A percentile compares a stretch with the other conserved stretches of the same genome.
Conservation (phyloP, 805 yeast genomes). For the Jamesozyma jinghongensis region DNA sequence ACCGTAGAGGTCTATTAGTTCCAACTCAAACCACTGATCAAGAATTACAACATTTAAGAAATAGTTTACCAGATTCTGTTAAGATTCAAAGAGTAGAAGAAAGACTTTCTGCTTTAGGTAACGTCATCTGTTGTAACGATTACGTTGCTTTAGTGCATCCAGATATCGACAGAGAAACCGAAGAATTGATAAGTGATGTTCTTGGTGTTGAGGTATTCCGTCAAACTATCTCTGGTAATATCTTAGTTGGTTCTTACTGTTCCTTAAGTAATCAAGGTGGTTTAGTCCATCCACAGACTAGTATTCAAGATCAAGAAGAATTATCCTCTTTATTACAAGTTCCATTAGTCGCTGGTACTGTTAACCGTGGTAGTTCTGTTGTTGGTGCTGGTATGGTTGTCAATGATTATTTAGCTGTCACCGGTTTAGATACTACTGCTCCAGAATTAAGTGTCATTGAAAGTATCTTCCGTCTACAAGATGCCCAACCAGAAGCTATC, state of each 20-base stretch:
- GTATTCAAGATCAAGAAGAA: slow-evolving; percentile 97
- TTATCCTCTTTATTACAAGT: slow-evolving; percentile 90
- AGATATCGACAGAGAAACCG: slow-evolving; percentile 98
- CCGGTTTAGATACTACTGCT: slow-evolving; percentile 97
- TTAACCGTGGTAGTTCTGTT: slow-evolving; percentile 94
- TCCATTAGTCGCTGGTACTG: slow-evolving; percentile 97
- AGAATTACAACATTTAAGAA: slow-evolving; percentile 94
- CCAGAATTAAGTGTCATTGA: slow-evolving; percentile 96
- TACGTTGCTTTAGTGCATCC: slow-evolving; percentile 99
- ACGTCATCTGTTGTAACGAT: slow-evolving; percentile 96
- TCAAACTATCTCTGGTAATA: slow-evolving; percentile 98
- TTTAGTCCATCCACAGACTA: slow-evolving; percentile 94
- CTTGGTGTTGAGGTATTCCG: slow-evolving; percentile 98
- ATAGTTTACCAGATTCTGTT: slow-evolving; percentile 89
- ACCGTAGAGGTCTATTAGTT: slow-evolving; percentile 92
- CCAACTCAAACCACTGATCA: slow-evolving; percentile 98
- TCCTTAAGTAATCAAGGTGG: slow-evolving; percentile 96
- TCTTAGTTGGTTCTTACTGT: slow-evolving; percentile 94
- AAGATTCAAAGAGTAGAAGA: slow-evolving; percentile 98
- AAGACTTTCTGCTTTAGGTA: slow-evolving; percentile 92
- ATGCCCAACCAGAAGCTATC: slow-evolving; percentile 80
- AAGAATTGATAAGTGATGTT: slow-evolving; percentile 95
- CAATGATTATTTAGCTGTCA: slow-evolving; percentile 94
- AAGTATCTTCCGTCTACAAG: slow-evolving; percentile 89
- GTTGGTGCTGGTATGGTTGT: slow-evolving; percentile 99